These are phyloP conservation scores for Fusarium incarnatum DNA, from an alignment of 2,329 filamentous ascomycete genomes.

Conservation along the genomic window DNA sequence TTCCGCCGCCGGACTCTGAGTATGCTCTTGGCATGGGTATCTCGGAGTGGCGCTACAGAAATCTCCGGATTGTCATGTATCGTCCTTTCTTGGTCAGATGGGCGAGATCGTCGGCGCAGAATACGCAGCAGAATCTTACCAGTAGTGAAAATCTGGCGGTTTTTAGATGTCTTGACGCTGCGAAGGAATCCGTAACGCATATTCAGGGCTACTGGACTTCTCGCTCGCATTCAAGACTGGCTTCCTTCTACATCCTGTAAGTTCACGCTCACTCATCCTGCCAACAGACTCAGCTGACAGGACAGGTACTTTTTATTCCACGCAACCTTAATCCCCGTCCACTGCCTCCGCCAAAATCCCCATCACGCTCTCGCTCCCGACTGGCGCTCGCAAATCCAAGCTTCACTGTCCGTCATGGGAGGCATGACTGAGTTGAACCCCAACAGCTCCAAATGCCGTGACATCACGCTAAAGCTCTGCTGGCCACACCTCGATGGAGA, in stretches of 20 bases:
- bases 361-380: conserved; percentile 21
- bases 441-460: conserved; percentile 38
- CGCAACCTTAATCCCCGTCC: conserved; percentile 29
- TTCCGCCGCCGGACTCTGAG: conserved; percentile 16
- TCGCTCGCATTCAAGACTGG: conserved; percentile 22
- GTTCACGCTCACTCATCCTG: neutral
- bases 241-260: conserved; percentile 31
- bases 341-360: conserved; percentile 25
- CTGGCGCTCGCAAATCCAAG: conserved; percentile 34
- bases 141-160: conserved; percentile 29
- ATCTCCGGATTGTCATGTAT: conserved; percentile 34
- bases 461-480: conserved; percentile 36
- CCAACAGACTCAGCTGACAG: neutral
- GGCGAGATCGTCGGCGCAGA: conserved; percentile 18
- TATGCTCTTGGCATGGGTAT: conserved; percentile 26
- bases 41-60: conserved; percentile 24
- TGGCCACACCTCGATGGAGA: conserved; percentile 35
- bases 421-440: conserved; percentile 35
- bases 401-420: conserved; percentile 30
- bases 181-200: conserved; percentile 21
- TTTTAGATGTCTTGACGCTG: conserved; percentile 25
- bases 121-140: conserved; percentile 15
- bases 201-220: conserved; percentile 29
- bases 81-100: conserved; percentile 28
- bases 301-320: conserved; percentile 29